Evolutionary conservation across 208 protist species (phyloP), one percentile per base, ranked within the genome.

Genomic region (Leishmania aethiopica): DNA sequence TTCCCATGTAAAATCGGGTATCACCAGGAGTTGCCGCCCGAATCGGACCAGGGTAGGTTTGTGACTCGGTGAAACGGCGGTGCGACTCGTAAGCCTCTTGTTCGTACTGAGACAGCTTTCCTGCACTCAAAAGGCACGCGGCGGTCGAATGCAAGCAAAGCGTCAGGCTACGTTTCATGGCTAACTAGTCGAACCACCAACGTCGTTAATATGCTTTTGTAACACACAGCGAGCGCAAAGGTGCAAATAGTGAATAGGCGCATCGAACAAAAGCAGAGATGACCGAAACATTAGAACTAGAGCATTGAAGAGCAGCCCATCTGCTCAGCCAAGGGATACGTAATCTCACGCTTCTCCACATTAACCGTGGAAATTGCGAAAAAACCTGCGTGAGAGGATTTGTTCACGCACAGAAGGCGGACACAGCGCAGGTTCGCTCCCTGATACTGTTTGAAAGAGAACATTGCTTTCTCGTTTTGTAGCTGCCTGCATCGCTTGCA

Each of bases 51-150:
- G 94, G 94, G 73, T 97, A 97, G 0, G 92, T 94, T 57, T 51
- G 79, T 0, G 92, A 94, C 53, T 93, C 90, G 0, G 80, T 79
- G 76, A 97, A 89, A 35, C 89, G 84, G 55, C 73, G 84, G 67
- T 88, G 81, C 11, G 92, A 76, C 75, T 97, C 92, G 88, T 91
- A 97, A 3, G 94, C 91, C 77, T 97, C 92, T 80, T 96, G 94
- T 51, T 93, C 88, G 82, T 97, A 97, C 37, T 86, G 84, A 32
- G 70, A 76, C 32, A 97, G 72, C 42, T 88, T 88, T 47, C 84
- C 53, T 35, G 85, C 81, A 37, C 47, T 84, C 22, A 95, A 77
- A 32, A 90, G 67, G 3, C 70, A 59, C 45, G 80, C 37, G 1
- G 59, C 17, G 7, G 84, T 87, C 3, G 74, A 62, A 11, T 47